phyloP scores from a whole-genome alignment of 2,329 filamentous ascomycete species.

The Fusarium papillatum region DNA sequence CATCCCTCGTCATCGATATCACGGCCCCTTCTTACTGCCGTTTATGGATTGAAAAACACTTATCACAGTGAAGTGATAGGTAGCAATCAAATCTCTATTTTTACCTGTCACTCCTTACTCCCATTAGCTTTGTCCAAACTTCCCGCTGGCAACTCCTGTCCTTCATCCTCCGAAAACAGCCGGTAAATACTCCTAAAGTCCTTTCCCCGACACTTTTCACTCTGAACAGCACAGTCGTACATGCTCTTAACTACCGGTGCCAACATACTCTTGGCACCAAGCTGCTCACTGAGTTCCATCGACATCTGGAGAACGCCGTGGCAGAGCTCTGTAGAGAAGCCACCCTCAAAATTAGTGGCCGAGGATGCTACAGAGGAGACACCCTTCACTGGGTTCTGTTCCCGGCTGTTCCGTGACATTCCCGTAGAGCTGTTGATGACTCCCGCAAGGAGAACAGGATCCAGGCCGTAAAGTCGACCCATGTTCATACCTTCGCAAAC shows the following conservation, averaged over 20 bases:
- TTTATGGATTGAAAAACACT: not conserved
- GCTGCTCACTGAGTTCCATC: conserved; percentile 1
- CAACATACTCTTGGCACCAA: not conserved
- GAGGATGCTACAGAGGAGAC: conserved; percentile 15
- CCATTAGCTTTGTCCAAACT: not conserved
- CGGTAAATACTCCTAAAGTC: conserved; percentile 19
- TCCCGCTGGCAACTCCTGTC: not conserved
- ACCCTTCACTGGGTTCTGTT: conserved; percentile 31
- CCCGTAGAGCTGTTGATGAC: conserved; percentile 32
- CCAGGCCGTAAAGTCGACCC: conserved; percentile 20
- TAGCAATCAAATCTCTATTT: not conserved
- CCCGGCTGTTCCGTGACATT: conserved; percentile 24
- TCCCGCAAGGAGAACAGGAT: conserved; percentile 2
- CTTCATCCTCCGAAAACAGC: conserved; percentile 3
- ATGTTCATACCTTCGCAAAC: conserved; percentile 34
- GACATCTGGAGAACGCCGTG: conserved; percentile 26
- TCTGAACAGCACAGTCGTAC: not conserved
- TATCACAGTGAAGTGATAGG: not conserved
- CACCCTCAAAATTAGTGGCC: conserved; percentile 23
- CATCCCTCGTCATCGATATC: not conserved
- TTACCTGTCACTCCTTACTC: not conserved
- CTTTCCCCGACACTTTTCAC: conserved; percentile 2
- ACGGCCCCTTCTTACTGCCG: not conserved
- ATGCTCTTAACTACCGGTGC: not conserved
- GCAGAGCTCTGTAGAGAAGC: conserved; percentile 31